Percentiles rank a stretch among this genome's conserved stretches.
Conservation (phyloP, 2,329 filamentous ascomycete genomes). For the Ophiocordyceps australis region DNA sequence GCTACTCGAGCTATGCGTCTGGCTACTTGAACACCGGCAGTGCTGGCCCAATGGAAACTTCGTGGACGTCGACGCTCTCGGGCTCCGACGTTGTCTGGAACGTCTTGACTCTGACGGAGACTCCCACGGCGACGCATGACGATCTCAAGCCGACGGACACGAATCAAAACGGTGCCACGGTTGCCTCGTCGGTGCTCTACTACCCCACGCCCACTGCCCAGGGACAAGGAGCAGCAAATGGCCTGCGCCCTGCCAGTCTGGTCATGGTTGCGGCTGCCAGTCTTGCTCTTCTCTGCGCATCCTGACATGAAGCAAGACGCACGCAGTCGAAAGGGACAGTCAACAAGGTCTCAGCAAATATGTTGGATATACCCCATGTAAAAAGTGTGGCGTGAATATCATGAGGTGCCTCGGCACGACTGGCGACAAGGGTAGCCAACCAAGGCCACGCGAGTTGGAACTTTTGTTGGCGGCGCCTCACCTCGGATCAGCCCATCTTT, state of each 20-base stretch:
- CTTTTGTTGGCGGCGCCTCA: too few species aligned
- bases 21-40: constrained; percentile 18
- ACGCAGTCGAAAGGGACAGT: too few species aligned
- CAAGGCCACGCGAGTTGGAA: too few species aligned
- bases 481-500: too few species aligned
- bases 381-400: too few species aligned
- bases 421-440: too few species aligned
- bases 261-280: background rate
- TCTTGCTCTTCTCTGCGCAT: background rate
- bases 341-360: too few species aligned
- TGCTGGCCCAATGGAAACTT: constrained; percentile 22
- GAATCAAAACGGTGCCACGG: constrained; percentile 3
- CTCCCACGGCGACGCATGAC: constrained; percentile 13
- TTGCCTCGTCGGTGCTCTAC: constrained; percentile 3
- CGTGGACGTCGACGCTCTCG: constrained; percentile 25
- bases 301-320: too few species aligned
- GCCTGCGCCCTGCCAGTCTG: background rate
- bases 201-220: constrained; percentile 2
- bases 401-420: too few species aligned
- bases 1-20: constrained; percentile 24
- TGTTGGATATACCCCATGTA: too few species aligned
- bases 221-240: background rate
- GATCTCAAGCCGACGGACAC: constrained; percentile 8
- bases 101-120: constrained; percentile 20
- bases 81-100: constrained; percentile 24